Evolutionary conservation across 495 filamentous ascomycete genomes (phyloP).

Genomic region (Tirmania nivea): DNA sequence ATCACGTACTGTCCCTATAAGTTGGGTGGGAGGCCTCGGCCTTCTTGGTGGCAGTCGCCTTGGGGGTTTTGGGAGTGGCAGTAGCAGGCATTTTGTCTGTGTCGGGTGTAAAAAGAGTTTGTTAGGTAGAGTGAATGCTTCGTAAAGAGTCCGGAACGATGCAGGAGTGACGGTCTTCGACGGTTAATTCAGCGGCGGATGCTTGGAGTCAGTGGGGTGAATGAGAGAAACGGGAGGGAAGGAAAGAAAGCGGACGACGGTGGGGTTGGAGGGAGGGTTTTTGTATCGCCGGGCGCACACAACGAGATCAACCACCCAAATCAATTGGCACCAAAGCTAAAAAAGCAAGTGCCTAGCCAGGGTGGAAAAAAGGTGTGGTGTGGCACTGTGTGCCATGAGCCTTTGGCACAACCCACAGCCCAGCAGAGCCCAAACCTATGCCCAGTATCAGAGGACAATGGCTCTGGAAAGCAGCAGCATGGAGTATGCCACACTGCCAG

Average conservation of each 20-base stretch:
- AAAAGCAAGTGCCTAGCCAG: not conserved
- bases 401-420: no score
- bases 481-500: no score
- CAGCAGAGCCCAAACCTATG: no score
- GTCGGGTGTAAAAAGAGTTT: slow-evolving; percentile 5
- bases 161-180: no score
- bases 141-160: no score
- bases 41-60: slow-evolving; percentile 29
- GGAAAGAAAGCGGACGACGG: not conserved
- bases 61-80: slow-evolving; percentile 2
- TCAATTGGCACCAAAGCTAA: not conserved
- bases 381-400: no score
- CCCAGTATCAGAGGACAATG: no score
- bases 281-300: not conserved
- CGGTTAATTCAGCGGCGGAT: no score
- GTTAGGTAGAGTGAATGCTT: slow-evolving; percentile 7
- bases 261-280: not conserved
- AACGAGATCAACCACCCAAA: not conserved
- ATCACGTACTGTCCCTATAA: slow-evolving; percentile 28
- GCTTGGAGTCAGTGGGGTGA: no score
- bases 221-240: not conserved
- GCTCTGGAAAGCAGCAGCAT: no score
- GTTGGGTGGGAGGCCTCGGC: slow-evolving; percentile 30
- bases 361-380: not conserved
- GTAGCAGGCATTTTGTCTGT: slow-evolving; percentile 26